A percentile compares a stretch with the other conserved stretches of the same genome.
phyloP scores from a whole-genome alignment of 208 protist species.

The Leishmania tropica region DNA sequence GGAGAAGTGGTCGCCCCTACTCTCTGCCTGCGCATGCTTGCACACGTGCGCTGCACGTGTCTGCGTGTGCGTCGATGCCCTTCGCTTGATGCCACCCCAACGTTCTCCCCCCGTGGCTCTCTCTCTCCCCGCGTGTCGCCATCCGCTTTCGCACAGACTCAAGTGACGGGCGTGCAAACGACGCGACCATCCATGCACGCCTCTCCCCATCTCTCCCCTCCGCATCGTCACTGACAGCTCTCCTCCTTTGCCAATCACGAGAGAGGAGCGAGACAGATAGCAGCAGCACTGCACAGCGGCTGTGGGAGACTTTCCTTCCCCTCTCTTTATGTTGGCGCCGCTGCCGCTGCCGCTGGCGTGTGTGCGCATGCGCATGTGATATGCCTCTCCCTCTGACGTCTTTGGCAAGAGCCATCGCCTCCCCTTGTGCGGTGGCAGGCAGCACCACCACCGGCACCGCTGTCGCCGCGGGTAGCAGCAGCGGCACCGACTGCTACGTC shows the following conservation, averaged over 20 bases:
- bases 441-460: not conserved
- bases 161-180: not conserved
- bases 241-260: not conserved
- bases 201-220: not conserved
- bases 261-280: not conserved
- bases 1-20: not conserved
- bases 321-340: not conserved
- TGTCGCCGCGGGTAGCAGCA: not conserved
- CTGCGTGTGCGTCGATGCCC: not conserved
- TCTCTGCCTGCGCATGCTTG: not conserved
- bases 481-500: slow-evolving; percentile 8
- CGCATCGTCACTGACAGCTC: not conserved
- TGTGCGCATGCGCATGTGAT: not conserved
- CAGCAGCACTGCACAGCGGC: not conserved
- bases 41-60: not conserved
- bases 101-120: not conserved
- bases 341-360: not conserved
- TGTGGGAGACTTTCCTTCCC: not conserved
- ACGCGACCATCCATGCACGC: not conserved
- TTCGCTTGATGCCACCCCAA: not conserved
- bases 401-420: not conserved
- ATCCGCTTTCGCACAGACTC: not conserved
- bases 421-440: not conserved
- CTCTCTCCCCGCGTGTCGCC: not conserved
- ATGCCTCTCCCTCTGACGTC: not conserved